A percentile compares a stretch with the other conserved stretches of the same genome.
These are phyloP conservation scores for Pascua sp. DNA, from an alignment of 1,284 basidiomycete genomes.

Conservation along the genomic window DNA sequence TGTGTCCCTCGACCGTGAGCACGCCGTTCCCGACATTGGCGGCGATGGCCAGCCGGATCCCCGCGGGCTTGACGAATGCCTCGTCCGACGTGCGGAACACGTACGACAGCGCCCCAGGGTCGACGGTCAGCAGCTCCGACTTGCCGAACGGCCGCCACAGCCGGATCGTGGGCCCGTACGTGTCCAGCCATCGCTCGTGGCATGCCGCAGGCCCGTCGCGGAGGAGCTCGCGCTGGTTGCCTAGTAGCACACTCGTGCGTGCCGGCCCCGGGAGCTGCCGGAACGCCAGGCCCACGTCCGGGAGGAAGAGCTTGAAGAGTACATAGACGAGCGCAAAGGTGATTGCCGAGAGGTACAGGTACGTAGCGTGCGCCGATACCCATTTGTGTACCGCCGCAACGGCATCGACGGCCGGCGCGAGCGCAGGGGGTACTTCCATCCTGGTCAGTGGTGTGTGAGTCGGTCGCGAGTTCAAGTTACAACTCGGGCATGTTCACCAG, in stretches of 20 bases:
- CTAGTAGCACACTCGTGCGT: constrained; percentile 17
- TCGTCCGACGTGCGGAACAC: constrained; percentile 59
- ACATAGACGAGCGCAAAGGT: too few relatives aligned
- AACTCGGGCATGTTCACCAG: too few relatives aligned
- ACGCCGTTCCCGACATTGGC: constrained; percentile 20
- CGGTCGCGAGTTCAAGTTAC: too few relatives aligned
- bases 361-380: too few relatives aligned
- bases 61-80: constrained; percentile 62
- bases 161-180: constrained; percentile 25
- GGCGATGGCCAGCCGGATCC: constrained; percentile 57
- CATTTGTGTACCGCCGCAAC: too few relatives aligned
- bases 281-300: constrained; percentile 1
- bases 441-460: too few relatives aligned
- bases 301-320: too few relatives aligned
- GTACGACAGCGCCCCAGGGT: constrained; percentile 60
- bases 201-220: constrained; percentile 11
- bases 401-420: too few relatives aligned
- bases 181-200: constrained; percentile 22
- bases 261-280: constrained; percentile 21
- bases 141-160: constrained; percentile 18
- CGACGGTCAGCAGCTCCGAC: constrained; percentile 57
- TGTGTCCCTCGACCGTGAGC: constrained; percentile 50
- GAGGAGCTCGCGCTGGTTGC: constrained; percentile 18
- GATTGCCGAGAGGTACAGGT: too few relatives aligned
- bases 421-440: too few relatives aligned